phyloP scores from a whole-genome alignment of 176 grass and related monocot species.

The Coix lacrymajobi region DNA sequence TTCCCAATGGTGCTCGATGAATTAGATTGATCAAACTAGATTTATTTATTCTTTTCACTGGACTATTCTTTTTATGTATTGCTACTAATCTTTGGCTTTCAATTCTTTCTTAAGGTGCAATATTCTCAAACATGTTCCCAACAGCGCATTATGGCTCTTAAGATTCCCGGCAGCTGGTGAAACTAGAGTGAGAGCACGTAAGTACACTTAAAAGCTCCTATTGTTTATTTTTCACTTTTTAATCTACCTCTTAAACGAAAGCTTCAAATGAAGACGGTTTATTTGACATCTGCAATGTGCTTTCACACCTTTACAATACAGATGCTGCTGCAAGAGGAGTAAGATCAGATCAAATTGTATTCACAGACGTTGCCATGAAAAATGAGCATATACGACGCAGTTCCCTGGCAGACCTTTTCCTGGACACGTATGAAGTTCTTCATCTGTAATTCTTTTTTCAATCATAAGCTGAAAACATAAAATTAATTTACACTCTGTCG shows the following conservation, averaged over 20 bases:
- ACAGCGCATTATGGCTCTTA: conserved; percentile 77
- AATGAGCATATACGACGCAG: conserved; percentile 84
- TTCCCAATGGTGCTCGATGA: neutral
- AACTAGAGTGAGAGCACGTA: conserved; percentile 72
- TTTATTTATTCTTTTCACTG: neutral
- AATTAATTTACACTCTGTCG: neutral
- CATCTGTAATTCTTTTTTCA: neutral
- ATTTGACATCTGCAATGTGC: neutral
- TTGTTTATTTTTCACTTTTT: neutral
- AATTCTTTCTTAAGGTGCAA: conserved; percentile 63
- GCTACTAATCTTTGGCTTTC: neutral
- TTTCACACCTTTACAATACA: conserved; percentile 4
- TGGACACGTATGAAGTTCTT: conserved; percentile 68
- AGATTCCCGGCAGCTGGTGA: conserved; percentile 83
- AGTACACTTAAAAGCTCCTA: conserved; percentile 8
- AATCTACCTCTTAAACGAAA: neutral
- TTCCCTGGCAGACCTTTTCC: conserved; percentile 82
- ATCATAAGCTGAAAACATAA: neutral
- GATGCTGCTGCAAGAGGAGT: conserved; percentile 80
- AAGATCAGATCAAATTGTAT: conserved; percentile 74
- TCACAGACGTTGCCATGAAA: conserved; percentile 93
- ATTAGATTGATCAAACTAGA: neutral
- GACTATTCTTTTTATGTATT: neutral
- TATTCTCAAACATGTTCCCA: conserved; percentile 77
- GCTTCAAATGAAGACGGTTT: neutral